phyloP scores from a whole-genome alignment of 108 stramenopile species.

The Cafeteria roenbergensis region DNA sequence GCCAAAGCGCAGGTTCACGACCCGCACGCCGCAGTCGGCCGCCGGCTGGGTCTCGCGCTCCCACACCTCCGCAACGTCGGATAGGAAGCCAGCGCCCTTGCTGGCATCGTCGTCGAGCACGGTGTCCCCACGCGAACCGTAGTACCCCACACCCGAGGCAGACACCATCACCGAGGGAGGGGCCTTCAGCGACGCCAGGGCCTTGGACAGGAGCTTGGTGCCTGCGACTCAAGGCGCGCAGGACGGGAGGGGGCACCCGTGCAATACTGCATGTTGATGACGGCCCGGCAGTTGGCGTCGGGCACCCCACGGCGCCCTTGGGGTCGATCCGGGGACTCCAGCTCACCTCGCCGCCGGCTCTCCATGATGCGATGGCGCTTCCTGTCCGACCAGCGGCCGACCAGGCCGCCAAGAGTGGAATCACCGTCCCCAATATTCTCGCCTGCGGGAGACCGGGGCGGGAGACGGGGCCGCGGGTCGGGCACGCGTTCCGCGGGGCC shows the following conservation, averaged over 20 bases:
- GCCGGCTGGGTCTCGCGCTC: conserved; percentile 13
- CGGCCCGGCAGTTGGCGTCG: no score
- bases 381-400: conserved; percentile 12
- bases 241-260: no score
- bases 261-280: no score
- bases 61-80: conserved; percentile 13
- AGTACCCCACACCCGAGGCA: conserved; percentile 10
- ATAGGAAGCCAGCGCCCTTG: conserved; percentile 10
- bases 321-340: no score
- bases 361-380: conserved; percentile 9
- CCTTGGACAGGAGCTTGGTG: conserved; percentile 3
- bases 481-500: no score
- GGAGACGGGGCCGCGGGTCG: no score
- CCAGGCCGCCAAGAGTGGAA: not conserved
- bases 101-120: not conserved
- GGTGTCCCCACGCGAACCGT: conserved; percentile 7
- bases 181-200: not conserved
- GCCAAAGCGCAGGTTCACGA: conserved; percentile 48
- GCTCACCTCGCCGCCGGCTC: conserved; percentile 1
- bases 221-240: no score
- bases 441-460: not conserved
- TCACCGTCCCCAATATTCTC: conserved; percentile 14
- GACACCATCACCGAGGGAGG: conserved; percentile 7
- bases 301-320: no score
- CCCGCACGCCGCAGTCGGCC: conserved; percentile 22